phyloP scores from a whole-genome alignment of 192 early-diverging fungal species.

The Dissophora ornata region DNA sequence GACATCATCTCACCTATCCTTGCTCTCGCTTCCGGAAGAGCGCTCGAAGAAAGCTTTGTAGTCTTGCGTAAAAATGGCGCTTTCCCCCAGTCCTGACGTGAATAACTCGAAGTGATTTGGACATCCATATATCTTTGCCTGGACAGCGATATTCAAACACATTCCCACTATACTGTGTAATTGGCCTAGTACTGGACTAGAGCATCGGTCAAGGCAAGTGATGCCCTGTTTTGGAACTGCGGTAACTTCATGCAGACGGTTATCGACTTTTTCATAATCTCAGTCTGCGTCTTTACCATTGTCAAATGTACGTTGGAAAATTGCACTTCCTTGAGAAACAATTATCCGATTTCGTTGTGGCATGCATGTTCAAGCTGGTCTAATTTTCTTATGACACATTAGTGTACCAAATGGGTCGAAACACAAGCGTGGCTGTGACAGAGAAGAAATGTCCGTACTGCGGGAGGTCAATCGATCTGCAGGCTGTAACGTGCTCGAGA shows the following conservation, averaged over 20 bases:
- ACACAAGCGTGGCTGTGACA: slow-evolving; percentile 15
- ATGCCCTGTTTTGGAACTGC: slow-evolving; percentile 65
- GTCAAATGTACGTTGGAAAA: slow-evolving; percentile 55
- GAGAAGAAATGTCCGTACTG: slow-evolving; percentile 42
- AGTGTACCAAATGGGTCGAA: slow-evolving; percentile 53
- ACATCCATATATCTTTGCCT: not conserved
- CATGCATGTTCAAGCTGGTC: too few relatives aligned
- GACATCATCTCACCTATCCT: slow-evolving; percentile 71
- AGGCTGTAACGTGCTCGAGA: slow-evolving; percentile 20
- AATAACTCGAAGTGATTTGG: too few relatives aligned
- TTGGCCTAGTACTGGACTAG: slow-evolving; percentile 42
- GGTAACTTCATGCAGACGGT: slow-evolving; percentile 72
- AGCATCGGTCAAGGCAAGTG: slow-evolving; percentile 55
- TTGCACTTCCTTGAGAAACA: not conserved
- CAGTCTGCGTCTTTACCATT: slow-evolving; percentile 68
- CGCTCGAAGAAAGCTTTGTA: slow-evolving; percentile 51
- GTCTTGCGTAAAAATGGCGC: slow-evolving; percentile 15
- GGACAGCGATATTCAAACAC: not conserved
- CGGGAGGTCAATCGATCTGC: slow-evolving; percentile 11
- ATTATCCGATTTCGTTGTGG: too few relatives aligned
- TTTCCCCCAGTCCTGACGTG: slow-evolving; percentile 30
- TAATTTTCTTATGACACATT: too few relatives aligned
- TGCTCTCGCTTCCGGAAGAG: slow-evolving; percentile 62
- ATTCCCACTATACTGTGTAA: too few relatives aligned
- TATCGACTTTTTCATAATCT: slow-evolving; percentile 75